Evolutionary conservation across 345 rosid genomes (phyloP).

Genomic region (Syzygium oleosum): DNA sequence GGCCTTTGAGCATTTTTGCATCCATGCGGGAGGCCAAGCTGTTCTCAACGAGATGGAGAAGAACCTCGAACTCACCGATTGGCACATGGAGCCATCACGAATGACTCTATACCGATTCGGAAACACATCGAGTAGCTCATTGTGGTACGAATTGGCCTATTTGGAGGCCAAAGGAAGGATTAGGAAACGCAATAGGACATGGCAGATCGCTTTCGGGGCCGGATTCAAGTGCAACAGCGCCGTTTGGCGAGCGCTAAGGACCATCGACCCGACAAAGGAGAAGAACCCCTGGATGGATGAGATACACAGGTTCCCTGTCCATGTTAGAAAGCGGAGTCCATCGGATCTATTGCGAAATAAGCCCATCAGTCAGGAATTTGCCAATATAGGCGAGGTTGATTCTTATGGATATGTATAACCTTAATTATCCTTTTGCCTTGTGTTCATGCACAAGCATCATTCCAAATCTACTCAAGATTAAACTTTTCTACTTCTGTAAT

Average conservation of each 20-base stretch:
- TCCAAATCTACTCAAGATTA: neutral
- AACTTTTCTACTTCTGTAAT: no score
- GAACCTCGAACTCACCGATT: conserved; percentile 38
- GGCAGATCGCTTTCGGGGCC: conserved; percentile 73
- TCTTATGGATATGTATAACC: neutral
- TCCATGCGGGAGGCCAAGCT: conserved; percentile 59
- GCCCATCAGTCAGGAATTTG: neutral
- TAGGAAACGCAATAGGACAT: conserved; percentile 45
- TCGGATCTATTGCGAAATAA: neutral
- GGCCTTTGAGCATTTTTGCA: conserved; percentile 70
- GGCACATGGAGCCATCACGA: conserved; percentile 78
- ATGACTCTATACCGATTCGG: conserved; percentile 73
- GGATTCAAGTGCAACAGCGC: conserved; percentile 72
- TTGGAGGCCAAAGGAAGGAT: conserved; percentile 59
- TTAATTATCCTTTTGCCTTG: neutral
- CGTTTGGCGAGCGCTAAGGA: conserved; percentile 39
- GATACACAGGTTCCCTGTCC: conserved; percentile 22
- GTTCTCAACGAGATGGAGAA: conserved; percentile 63
- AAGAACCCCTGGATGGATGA: conserved; percentile 55
- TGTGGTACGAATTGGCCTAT: conserved; percentile 70
- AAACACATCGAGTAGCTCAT: conserved; percentile 59
- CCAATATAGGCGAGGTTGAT: neutral
- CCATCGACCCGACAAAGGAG: conserved; percentile 26
- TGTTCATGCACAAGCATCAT: neutral
- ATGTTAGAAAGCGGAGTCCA: conserved; percentile 6